Evolutionary conservation across 306 rosid species (phyloP).

Genomic region (Erythrophleum fordii): DNA sequence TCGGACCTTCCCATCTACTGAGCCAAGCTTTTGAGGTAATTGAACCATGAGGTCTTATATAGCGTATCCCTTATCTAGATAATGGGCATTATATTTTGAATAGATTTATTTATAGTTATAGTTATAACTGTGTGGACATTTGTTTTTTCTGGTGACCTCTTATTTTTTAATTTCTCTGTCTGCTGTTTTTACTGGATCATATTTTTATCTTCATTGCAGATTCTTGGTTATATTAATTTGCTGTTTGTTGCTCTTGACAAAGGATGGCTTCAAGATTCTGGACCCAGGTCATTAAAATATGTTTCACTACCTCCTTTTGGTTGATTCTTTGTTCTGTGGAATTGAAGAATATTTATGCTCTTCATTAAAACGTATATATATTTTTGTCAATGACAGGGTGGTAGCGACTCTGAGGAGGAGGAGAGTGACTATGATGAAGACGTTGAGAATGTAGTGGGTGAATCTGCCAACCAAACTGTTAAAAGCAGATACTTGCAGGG

Average conservation of each 20-base stretch:
- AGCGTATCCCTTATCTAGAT: not conserved
- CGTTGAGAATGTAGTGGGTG: conserved; percentile 48
- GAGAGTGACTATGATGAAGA: conserved; percentile 68
- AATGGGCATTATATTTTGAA: not conserved
- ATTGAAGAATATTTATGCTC: not conserved
- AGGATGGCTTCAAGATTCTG: conserved; percentile 56
- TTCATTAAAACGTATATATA: not conserved
- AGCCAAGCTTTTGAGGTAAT: not conserved
- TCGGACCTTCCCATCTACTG: not conserved
- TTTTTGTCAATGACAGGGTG: conserved; percentile 52
- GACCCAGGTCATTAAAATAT: conserved; percentile 50
- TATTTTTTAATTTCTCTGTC: not conserved
- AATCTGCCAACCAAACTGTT: conserved; percentile 32
- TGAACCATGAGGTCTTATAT: not conserved
- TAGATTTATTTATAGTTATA: not conserved
- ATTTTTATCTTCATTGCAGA: conserved; percentile 10
- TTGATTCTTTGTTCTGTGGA: not conserved
- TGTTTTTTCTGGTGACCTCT: not conserved
- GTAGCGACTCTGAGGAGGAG: conserved; percentile 81
- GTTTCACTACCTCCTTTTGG: not conserved
- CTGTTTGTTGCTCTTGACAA: not conserved
- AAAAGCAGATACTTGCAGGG: conserved; percentile 48
- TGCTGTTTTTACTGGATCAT: not conserved
- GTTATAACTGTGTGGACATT: not conserved
- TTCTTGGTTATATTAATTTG: not conserved